Evolutionary conservation across 1,284 basidiomycete species (phyloP).

Genomic region (Cryptococcus jaspeensis): DNA sequence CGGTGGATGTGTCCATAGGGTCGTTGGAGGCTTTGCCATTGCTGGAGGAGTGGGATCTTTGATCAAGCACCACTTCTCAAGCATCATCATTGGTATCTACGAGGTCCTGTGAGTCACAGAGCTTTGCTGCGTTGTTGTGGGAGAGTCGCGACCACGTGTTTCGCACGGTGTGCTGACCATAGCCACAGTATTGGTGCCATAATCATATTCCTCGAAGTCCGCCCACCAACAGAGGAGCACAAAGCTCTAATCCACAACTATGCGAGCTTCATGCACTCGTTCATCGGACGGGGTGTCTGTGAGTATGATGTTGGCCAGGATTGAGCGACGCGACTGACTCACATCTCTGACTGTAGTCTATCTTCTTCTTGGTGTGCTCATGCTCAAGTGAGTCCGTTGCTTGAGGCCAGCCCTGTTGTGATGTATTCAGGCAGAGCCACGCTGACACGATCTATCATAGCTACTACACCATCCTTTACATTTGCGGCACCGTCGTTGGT

Average conservation of each 20-base stretch:
- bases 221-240: conserved; percentile 44
- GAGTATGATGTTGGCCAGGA: conserved; percentile 20
- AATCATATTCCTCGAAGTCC: conserved; percentile 46
- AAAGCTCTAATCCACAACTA: conserved; percentile 47
- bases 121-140: neutral
- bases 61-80: conserved; percentile 48
- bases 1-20: conserved; percentile 23
- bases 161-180: conserved; percentile 3
- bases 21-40: conserved; percentile 47
- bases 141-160: neutral
- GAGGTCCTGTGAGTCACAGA: conserved; percentile 39
- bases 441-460: conserved; percentile 14
- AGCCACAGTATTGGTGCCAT: conserved; percentile 36
- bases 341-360: conserved; percentile 37
- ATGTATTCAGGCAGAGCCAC: neutral
- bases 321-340: neutral
- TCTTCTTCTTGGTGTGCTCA: conserved; percentile 48
- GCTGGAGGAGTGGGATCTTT: conserved; percentile 47
- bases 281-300: conserved; percentile 52
- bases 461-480: conserved; percentile 49
- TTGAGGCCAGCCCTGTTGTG: neutral
- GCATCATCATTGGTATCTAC: conserved; percentile 47
- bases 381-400: conserved; percentile 43
- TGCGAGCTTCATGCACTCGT: conserved; percentile 52
- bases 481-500: conserved; percentile 46